Evolutionary conservation across 1,284 basidiomycete species (phyloP), one percentile per base, ranked within the genome.

Genomic region (Ceraceosorus bombacis): DNA sequence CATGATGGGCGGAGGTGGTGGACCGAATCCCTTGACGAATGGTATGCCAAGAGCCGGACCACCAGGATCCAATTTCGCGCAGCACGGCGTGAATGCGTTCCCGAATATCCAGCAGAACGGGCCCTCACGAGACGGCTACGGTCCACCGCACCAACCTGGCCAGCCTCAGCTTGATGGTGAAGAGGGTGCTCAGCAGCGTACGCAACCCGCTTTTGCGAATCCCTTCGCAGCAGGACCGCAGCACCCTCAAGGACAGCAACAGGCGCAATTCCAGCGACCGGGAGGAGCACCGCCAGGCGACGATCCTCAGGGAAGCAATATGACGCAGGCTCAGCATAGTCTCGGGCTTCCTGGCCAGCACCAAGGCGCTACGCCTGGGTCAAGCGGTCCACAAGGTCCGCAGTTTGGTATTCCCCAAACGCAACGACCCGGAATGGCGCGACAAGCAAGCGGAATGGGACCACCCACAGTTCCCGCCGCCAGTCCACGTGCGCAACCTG

Each of bases 1-100:
- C 54, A 70, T 70, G 69, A 69, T 69, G 68, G 68, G 65, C 38
- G 57, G 36, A 56, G 39, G 53, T 56, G 46, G 46, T 7, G 15
- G 38, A 51, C 12, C 54, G 13, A n/a, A 4, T 55, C 38, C 54
- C 49, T 51, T 7, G 39, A 8, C 27, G 49, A 43, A 53, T 37
- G 46, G 40, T 37, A 43, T 38, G 37, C 37, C 40, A 49, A n/a
- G 37, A 55, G 27, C 53, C 12, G 41, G 12, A 1, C 17, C 51
- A 17, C 41, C 53, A 54, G 27, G 10, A 3, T 39, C 53, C 15
- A 39, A 6, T n/a, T 43, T 36, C 12, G 6, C 27, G 49, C 49
- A 50, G 5, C 36, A 17, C 54, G 43, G 43, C 10, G 4, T 36
- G 4, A n/a, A 39, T 41, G 39, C 54, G 1, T 27, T 27, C n/a